A percentile compares a stretch with the other conserved stretches of the same genome.
Evolutionary conservation across 192 early-diverging fungal genomes (phyloP).

Genomic region (Spizellomyces punctatus): DNA sequence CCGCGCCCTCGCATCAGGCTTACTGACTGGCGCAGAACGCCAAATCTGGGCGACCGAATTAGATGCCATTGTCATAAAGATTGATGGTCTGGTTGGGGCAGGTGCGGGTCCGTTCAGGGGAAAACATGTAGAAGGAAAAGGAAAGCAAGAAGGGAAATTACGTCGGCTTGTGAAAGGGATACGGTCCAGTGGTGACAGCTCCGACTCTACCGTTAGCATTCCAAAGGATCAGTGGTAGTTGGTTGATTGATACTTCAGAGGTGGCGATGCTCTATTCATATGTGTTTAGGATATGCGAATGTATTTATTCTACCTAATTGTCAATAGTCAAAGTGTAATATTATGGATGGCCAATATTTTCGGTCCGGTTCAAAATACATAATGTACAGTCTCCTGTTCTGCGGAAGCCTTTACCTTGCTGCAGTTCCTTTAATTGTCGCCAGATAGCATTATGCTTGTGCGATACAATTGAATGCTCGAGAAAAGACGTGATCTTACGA

Average conservation of each 20-base stretch:
- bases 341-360: too few species aligned
- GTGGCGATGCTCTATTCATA: too few species aligned
- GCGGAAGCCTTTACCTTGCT: too few species aligned
- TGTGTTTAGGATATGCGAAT: too few species aligned
- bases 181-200: not conserved
- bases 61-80: not conserved
- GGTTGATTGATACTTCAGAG: not conserved
- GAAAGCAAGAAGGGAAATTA: not conserved
- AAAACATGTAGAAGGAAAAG: not conserved
- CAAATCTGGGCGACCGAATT: constrained; percentile 18
- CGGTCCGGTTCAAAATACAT: too few species aligned
- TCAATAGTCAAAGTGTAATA: too few species aligned
- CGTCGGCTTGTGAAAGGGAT: not conserved
- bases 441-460: too few species aligned
- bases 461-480: too few species aligned
- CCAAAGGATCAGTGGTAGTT: not conserved
- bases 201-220: not conserved
- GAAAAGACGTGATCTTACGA: too few species aligned
- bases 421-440: too few species aligned
- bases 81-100: not conserved
- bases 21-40: constrained; percentile 6
- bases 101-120: not conserved
- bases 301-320: too few species aligned
- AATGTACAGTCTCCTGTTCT: too few species aligned
- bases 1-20: constrained; percentile 19